Evolutionary conservation across 805 yeast species (phyloP), one percentile per base, ranked within the genome.

Genomic region (Wickerhamiella domercqiae): DNA sequence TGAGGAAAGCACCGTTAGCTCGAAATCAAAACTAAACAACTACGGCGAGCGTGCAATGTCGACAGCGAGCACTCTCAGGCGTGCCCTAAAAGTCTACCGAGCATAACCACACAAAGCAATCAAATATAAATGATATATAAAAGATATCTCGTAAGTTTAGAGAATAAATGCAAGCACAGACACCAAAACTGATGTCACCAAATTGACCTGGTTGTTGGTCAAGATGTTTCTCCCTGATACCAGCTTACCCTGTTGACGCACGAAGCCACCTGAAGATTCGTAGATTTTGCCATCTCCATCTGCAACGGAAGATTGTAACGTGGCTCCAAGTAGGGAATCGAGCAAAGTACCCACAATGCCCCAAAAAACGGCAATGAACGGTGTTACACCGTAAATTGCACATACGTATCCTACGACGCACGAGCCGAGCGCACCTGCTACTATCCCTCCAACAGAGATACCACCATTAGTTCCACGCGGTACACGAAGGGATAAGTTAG

Each of bases 391-490:
- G 48, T 40, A 1, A 37, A 2, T 0, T 54, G 20, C n/a, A 15
- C 31, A 46, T 32, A 54, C 47, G 39, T 42, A 53, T 6, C 46
- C 44, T n/a, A 57, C 45, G 3, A 51, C 15, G 5, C 49, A 39
- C 2, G 58, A 39, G 0, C 61, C 62, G 19, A 37, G 15, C 2
- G 41, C 17, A 2, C 56, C 61, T n/a, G 53, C 49, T 1, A 47
- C 3, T 5, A 56, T 21, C 0, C 62, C 62, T 11, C 38, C 37
- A 5, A 26, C 38, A 0, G 61, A 42, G 3, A 57, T 50, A 21
- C 60, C 62, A 4, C 62, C 62, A 42, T 57, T 57, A 1, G 62
- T 57, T 1, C 62, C 62, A 3, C 51, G 51, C 3, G 61, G 60
- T 7, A 56, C 58, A n/a, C 36, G 41, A 29, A 50, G 37, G 7